Evolutionary conservation across 495 filamentous ascomycete species (phyloP), one percentile per base, ranked within the genome.

Genomic region (Usnea hakonensis): DNA sequence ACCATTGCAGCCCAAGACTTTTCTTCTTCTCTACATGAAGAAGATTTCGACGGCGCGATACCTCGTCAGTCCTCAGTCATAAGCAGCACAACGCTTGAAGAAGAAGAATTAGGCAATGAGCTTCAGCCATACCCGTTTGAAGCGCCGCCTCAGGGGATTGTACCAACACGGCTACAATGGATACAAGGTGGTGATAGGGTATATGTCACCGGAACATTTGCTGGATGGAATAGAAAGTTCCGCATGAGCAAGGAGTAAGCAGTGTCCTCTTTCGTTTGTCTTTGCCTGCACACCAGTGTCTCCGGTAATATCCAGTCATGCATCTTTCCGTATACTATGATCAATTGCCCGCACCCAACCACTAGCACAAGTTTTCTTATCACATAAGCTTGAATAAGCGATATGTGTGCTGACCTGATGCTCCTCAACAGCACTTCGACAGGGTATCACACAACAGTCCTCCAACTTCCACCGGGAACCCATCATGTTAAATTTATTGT

Each of bases 401-500:
- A 7, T n/a, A 35, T 26, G 32, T 26, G 36, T 68, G 62, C 66
- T 69, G 54, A 72, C 57, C 9, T 41, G 57, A 52, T 46, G 53
- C 55, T 28, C 19, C n/a, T 32, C 32, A 1, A 58, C 56, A 68
- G 65, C 41, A 56, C 60, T 43, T 73, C 73, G 16, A 71, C 72
- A 21, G 80, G 82, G 57, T 77, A 85, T 36, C 86, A 89, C 73
- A 86, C 86, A 32, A 85, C 90, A 26, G 85, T 84, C 16, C 80
- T 97, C 64, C 86, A 86, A 67, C 84, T 98, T 59, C 86, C 87
- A 17, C 90, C 94, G 2, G 94, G 94, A 43, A 97, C 94, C 2
- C 94, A 98, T 74, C 94, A 98, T 75, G 79, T 98, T 66, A 91
- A 94, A 68, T 98, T 97, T 77, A 83, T 98, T 67, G 90, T 97